Conservation (phyloP, 129 eudicot species). For the sunflower (Helianthus annuus) region DNA sequence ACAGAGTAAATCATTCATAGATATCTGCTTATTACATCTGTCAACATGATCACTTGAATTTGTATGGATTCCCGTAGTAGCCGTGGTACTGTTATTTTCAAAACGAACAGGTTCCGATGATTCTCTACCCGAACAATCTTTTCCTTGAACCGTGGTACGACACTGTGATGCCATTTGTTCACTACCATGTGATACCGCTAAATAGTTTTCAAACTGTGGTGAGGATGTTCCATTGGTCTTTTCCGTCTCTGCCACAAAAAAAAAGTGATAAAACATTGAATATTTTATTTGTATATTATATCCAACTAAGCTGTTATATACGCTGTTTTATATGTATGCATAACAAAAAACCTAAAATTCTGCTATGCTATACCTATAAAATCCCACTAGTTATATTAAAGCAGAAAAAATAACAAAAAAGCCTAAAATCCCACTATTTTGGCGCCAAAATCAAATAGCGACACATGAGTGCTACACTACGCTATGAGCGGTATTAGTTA, state of each 20-base stretch:
- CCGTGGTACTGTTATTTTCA: conserved; percentile 22
- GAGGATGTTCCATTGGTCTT: conserved; percentile 39
- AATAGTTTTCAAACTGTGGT: conserved; percentile 47
- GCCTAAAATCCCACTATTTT: too few species aligned
- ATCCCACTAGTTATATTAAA: too few species aligned
- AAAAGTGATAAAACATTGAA: not conserved
- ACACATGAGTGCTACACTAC: too few species aligned
- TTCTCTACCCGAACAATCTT: conserved; percentile 23
- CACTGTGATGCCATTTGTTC: conserved; percentile 15
- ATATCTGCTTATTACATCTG: conserved; percentile 26
- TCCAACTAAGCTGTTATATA: too few species aligned
- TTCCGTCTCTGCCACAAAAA: conserved; percentile 46
- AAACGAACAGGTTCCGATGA: conserved; percentile 12
- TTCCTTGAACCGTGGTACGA: conserved; percentile 16
- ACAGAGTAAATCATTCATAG: conserved; percentile 44
- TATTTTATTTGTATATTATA: too few species aligned
- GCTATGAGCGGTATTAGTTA: too few species aligned
- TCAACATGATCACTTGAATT: conserved; percentile 29
- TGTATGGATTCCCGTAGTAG: conserved; percentile 15
- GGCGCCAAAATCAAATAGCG: too few species aligned
- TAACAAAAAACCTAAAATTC: too few species aligned
- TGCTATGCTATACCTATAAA: too few species aligned
- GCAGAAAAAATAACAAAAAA: too few species aligned
- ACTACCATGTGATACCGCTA: conserved; percentile 24
- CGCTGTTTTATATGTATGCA: too few species aligned